These are phyloP conservation scores for Linnemannia elongata DNA, from an alignment of 192 early-diverging fungal genomes.

Conservation along the genomic window DNA sequence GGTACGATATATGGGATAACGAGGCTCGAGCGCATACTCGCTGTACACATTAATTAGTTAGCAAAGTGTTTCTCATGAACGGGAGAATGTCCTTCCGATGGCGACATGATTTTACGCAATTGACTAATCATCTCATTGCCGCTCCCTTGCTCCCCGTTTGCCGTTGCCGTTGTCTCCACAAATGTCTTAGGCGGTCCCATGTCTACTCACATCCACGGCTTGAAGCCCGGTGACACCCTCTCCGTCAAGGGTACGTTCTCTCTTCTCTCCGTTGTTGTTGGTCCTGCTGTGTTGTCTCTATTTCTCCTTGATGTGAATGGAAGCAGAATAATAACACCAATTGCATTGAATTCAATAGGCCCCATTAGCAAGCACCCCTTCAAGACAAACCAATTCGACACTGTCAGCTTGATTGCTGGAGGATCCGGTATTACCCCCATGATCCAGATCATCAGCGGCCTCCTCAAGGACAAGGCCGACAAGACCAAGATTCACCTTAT, in stretches of 20 bases:
- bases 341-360: constrained; percentile 48
- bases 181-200: constrained; percentile 60
- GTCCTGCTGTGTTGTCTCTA: neutral
- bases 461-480: constrained; percentile 73
- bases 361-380: constrained; percentile 77
- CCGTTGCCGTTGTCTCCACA: neutral
- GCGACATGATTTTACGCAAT: neutral
- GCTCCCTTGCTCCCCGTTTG: neutral
- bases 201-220: constrained; percentile 67
- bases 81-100: constrained; percentile 1
- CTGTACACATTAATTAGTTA: neutral
- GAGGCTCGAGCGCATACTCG: neutral
- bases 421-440: constrained; percentile 85
- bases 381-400: constrained; percentile 69
- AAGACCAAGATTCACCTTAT: constrained; percentile 80
- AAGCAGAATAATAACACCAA: neutral
- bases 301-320: too few relatives aligned
- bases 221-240: constrained; percentile 82
- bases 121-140: neutral
- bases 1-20: constrained; percentile 7
- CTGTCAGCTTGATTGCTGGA: constrained; percentile 81
- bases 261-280: neutral
- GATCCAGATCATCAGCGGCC: constrained; percentile 69
- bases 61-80: neutral
- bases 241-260: constrained; percentile 68